Base-by-base conservation (phyloP, 768 basidiomycete species). In the Macrocybe gigantea region DNA sequence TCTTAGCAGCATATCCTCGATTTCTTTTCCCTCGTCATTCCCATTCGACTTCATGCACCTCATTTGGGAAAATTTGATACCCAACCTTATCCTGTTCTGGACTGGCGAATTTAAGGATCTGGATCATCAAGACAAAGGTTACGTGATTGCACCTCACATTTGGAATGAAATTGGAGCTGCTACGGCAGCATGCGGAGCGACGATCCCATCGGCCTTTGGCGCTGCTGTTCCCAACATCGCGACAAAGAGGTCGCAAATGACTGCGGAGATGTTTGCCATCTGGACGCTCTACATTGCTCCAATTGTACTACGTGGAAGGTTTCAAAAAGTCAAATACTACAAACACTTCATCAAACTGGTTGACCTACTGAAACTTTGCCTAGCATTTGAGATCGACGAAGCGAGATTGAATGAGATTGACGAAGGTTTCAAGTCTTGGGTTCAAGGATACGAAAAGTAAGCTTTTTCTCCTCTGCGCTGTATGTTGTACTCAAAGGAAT, bases 41-140 rank as follows among this genome's bases (percentile, higher is more conserved):
- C 74, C 73, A 0, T 67, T 69, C 50, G 74, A 79, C 44, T 73
- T 75, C 58, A 76, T 78, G 70, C 76, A 80, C 44, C 61, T 74
- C 0, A 58, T 77, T 15, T 70, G 58, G 53, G 72, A 74, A 50
- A 78, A 78, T 50, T 40, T 74, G 1, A 51, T 74, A 29, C 56
- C 53, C 14, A 72, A 69, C 41, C 60, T 80, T 1, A 54, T 77
- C 32, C n/a, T 48, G n/a, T 51, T 54, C 1, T 76, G 72, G 72
- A 70, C 65, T 2, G 70, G 68, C 0, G 49, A 57, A 5, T 77
- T 64, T 61, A 77, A 76, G 52, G 67, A 53, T 6, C 53, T 74
- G 1, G 61, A 71, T 38, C 34, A 56, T 5, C 61, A 62, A 0
- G 34, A 12, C 12, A 64, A 61, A 15, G 56, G 56, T 7, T 74